A percentile compares a stretch with the other conserved stretches of the same genome.
Conservation (phyloP, 139 green algal genomes). For the Microglena sp. region DNA sequence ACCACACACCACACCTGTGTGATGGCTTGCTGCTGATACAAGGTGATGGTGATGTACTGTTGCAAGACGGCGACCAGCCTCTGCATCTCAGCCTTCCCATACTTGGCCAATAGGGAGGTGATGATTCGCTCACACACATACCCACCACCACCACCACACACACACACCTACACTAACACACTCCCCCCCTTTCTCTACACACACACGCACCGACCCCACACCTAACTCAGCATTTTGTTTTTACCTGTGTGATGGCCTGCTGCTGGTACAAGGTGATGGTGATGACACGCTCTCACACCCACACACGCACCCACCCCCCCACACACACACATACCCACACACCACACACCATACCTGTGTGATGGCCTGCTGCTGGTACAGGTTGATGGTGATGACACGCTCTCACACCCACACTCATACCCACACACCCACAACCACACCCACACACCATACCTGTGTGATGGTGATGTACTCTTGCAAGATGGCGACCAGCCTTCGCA, state of each 20-base stretch:
- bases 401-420: too few species aligned
- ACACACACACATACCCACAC: background rate
- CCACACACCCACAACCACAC: too few species aligned
- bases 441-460: too few species aligned
- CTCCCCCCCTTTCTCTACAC: too few species aligned
- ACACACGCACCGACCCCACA: too few species aligned
- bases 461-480: conserved; percentile 60
- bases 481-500: conserved; percentile 15
- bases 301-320: too few species aligned
- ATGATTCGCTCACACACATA: too few species aligned
- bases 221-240: too few species aligned
- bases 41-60: conserved; percentile 53
- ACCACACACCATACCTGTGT: conserved; percentile 13
- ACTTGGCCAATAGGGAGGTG: too few species aligned
- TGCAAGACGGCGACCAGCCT: conserved; percentile 35
- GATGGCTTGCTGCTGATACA: conserved; percentile 42
- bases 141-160: too few species aligned
- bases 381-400: conserved; percentile 42
- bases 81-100: too few species aligned
- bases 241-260: conserved; percentile 25
- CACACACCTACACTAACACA: too few species aligned
- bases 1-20: conserved; percentile 14
- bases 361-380: conserved; percentile 43
- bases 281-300: conserved; percentile 19
- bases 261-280: conserved; percentile 45